These are phyloP conservation scores for Hysterium pulicare DNA, from an alignment of 2,329 filamentous ascomycete genomes.

Conservation along the genomic window DNA sequence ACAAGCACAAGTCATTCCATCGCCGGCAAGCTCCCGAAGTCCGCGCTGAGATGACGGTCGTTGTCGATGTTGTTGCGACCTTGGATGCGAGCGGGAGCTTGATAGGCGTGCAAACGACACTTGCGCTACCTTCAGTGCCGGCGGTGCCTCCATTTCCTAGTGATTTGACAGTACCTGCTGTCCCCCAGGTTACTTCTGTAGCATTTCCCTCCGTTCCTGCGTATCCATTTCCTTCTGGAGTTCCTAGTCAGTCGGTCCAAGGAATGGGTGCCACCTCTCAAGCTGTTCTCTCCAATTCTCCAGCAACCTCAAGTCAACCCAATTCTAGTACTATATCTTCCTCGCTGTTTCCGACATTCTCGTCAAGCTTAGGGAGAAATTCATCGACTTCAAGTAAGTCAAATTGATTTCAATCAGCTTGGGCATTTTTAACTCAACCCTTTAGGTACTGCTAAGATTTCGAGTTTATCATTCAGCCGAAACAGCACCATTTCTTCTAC, in stretches of 20 bases:
- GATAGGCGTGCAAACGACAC: constrained; percentile 21
- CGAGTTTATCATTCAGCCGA: neutral
- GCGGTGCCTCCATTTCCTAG: constrained; percentile 35
- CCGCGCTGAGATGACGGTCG: constrained; percentile 20
- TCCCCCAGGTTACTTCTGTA: constrained; percentile 4
- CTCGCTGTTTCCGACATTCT: constrained; percentile 4
- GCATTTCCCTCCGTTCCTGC: constrained; percentile 26
- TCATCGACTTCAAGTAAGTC: constrained; percentile 1
- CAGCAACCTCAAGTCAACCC: constrained; percentile 6
- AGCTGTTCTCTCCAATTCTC: constrained; percentile 8
- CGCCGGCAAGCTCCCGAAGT: constrained; percentile 24
- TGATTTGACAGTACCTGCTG: constrained; percentile 17
- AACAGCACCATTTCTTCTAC: constrained; percentile 1
- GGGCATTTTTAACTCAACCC: neutral
- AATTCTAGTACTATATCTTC: constrained; percentile 3
- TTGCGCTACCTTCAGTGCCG: constrained; percentile 19
- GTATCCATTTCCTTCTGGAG: constrained; percentile 30
- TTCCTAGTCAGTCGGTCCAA: constrained; percentile 7
- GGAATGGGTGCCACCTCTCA: constrained; percentile 7
- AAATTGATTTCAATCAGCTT: neutral
- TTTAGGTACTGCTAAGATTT: neutral
- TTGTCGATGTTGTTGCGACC: constrained; percentile 29
- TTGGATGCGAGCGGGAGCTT: constrained; percentile 27
- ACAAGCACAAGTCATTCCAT: constrained; percentile 32
- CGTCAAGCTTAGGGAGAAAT: neutral